These are phyloP conservation scores for Saccharomyces pastorianus DNA, from an alignment of 1,139 yeast genomes.

Conservation along the genomic window DNA sequence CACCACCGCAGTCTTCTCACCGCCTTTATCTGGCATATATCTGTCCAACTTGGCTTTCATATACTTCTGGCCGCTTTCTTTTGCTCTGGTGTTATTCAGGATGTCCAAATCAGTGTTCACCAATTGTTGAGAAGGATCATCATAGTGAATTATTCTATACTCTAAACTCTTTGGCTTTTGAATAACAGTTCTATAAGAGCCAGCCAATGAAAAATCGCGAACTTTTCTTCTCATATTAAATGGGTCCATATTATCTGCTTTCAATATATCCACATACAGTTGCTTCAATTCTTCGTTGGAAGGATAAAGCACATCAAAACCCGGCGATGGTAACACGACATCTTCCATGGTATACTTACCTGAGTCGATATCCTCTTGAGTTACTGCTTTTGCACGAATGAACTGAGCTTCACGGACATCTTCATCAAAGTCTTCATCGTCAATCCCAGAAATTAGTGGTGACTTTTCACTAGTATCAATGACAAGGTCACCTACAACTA, in stretches of 20 bases:
- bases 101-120: conserved; percentile 78
- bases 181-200: conserved; percentile 76
- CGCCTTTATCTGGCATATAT: conserved; percentile 38
- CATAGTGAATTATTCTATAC: conserved; percentile 56
- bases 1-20: conserved; percentile 59
- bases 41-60: conserved; percentile 31
- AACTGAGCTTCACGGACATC: conserved; percentile 51
- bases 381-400: conserved; percentile 59
- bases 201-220: conserved; percentile 84
- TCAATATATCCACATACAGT: conserved; percentile 69
- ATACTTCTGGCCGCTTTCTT: conserved; percentile 29
- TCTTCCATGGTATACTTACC: conserved; percentile 66
- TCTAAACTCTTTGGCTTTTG: conserved; percentile 59
- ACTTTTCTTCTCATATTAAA: conserved; percentile 74
- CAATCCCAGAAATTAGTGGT: conserved; percentile 19
- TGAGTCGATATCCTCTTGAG: conserved; percentile 59
- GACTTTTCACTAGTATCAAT: conserved; percentile 34
- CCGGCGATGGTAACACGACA: conserved; percentile 89
- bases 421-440: conserved; percentile 50
- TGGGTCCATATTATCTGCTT: conserved; percentile 75
- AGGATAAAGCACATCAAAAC: conserved; percentile 82
- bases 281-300: conserved; percentile 50
- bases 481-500: conserved; percentile 80
- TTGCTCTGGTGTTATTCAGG: conserved; percentile 38
- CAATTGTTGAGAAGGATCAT: conserved; percentile 56